Base-by-base conservation (phyloP, 441 rosid genomes). In the Jatropha podagrica region DNA sequence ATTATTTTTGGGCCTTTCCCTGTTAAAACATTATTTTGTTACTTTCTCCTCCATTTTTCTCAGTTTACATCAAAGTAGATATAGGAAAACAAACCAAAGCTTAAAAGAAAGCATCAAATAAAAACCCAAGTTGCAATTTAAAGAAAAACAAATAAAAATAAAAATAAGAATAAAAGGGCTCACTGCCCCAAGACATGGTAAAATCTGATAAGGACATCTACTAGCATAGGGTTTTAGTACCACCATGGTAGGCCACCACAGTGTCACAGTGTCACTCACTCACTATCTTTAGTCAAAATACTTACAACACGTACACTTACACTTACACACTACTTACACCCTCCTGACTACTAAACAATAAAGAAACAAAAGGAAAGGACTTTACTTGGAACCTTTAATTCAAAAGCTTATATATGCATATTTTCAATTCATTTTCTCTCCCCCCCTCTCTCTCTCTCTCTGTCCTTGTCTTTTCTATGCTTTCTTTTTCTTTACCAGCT, bases 381-480 rank as follows among this genome's bases (percentile, higher is more conserved):
- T 76, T 78, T 82, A 78, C 67, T 76, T 79, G 69, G 11, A 78
- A 62, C 69, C 81, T 83, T 80, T 79, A 81, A 66, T 84, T 83
- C 85, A 72, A 83, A 88, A 83, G 80, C 82, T 69, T 59, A 15
- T 37, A 41, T 56, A 7, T 37, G 14, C 70, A 71, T 67, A 15
- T 75, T 82, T 86, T 81, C 76, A 58, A 64, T 74, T 82, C 74
- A 74, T 64, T 76, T 63, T 71, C 55, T 65, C 23, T 32, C 32
- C 32, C 32, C 32, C 32, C 32, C 32, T 2, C 27, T n/a, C 73
- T 54, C 73, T 73, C 65, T 68, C 68, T 59, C 69, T 64, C 79
- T 11, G 58, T 32, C 74, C 70, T 66, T 75, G 76, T 78, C 71
- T 79, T 83, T 79, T 75, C 78, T 52, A 40, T 68, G 66, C 81